Evolutionary conservation across 768 basidiomycete species (phyloP), one percentile per base, ranked within the genome.

Genomic region (Kockovaella imperatae): DNA sequence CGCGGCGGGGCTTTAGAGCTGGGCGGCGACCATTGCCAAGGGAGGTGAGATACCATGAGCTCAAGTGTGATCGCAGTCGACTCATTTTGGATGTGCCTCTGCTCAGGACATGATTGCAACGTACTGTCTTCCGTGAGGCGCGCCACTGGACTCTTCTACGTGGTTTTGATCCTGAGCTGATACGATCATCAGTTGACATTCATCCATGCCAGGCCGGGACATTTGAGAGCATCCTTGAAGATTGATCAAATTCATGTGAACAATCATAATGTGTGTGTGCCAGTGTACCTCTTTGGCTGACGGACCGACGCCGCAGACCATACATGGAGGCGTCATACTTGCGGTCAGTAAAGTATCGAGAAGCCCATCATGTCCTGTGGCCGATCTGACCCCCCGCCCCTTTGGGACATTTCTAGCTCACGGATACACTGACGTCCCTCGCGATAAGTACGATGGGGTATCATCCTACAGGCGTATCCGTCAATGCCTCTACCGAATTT

Each of bases 361-460:
- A 47, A 45, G 31, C 43, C 6, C 14, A 24, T 18, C 5, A 13
- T 8, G 17, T 31, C 43, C n/a, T 28, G n/a, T 7, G 1, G 20
- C n/a, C 3, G 2, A 17, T 23, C 25, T 42, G 29, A 29, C 25
- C 8, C 4, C 4, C 35, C 26, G 30, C 11, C 18, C 30, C 24
- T 44, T 50, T n/a, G n/a, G n/a, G 35, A 56, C 26, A 6, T 4
- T 20, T 17, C 13, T n/a, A 70, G 69, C 45, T 70, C 5, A 67
- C 69, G 28, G 69, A 71, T 40, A 67, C 67, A 1, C 52, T 71
- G 26, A 67, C 65, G 10, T 67, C 69, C 21, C 53, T 71, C 8
- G 53, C 64, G 0, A 45, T 71, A 13, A 65, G 63, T 4, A 67
- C 69, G 1, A 47, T 56, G 1, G 69, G 69, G 29, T 53, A 61